Evolutionary conservation across 106 monocot genomes (phyloP).

Genomic region (Posidonia australis): DNA sequence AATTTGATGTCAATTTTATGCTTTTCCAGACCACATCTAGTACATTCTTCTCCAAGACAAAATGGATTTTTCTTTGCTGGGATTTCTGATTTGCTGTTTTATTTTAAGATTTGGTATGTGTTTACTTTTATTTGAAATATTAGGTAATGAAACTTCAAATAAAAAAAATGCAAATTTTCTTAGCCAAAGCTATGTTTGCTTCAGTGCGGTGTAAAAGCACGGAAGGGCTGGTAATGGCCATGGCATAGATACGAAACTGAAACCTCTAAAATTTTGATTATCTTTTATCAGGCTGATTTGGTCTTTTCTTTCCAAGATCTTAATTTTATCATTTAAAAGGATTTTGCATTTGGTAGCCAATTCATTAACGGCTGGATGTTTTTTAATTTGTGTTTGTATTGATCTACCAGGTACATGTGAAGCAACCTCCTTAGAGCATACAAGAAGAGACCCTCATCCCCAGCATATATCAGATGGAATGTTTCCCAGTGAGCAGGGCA

Average conservation of each 20-base stretch:
- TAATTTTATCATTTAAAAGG: too few species aligned
- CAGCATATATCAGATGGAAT: slow-evolving; percentile 7
- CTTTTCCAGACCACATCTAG: slow-evolving; percentile 77
- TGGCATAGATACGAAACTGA: too few species aligned
- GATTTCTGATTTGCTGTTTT: slow-evolving; percentile 67
- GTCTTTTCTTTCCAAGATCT: too few species aligned
- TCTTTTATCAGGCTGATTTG: too few species aligned
- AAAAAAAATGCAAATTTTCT: too few species aligned
- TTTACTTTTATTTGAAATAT: neutral
- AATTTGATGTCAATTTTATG: neutral
- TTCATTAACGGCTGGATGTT: too few species aligned
- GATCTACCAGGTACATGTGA: slow-evolving; percentile 1
- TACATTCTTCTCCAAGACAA: slow-evolving; percentile 89
- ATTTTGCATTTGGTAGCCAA: too few species aligned
- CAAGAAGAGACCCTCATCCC: neutral
- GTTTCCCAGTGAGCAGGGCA: slow-evolving; percentile 7
- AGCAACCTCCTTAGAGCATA: slow-evolving; percentile 5
- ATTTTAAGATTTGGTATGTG: slow-evolving; percentile 65
- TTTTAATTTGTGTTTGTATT: too few species aligned
- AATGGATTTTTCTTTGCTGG: slow-evolving; percentile 77
- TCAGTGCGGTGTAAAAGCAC: too few species aligned
- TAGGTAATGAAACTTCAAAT: neutral
- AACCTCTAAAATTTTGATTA: too few species aligned
- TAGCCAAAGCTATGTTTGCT: too few species aligned
- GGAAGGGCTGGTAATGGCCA: too few species aligned